phyloP scores from a whole-genome alignment of 331 rosid genomes.

The Phaseolus coccineus region DNA sequence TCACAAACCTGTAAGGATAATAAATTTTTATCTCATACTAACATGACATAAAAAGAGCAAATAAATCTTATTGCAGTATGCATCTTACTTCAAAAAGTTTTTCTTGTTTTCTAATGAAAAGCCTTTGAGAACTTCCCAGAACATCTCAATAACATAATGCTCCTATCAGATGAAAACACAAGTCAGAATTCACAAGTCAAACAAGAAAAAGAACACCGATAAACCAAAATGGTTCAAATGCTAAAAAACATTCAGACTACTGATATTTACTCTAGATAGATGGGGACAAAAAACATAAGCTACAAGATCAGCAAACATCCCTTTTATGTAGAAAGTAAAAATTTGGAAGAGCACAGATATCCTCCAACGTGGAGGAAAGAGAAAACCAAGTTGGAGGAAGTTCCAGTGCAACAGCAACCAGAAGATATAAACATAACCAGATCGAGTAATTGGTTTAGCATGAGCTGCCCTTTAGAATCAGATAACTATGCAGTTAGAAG shows the following conservation, averaged over 20 bases:
- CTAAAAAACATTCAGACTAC: conserved; percentile 21
- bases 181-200: conserved; percentile 36
- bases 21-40: conserved; percentile 36
- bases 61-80: conserved; percentile 14
- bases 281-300: background rate
- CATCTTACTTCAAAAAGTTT: conserved; percentile 86
- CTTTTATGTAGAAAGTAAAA: background rate
- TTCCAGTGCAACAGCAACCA: conserved; percentile 18
- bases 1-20: conserved; percentile 77
- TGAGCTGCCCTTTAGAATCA: background rate
- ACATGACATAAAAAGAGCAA: conserved; percentile 35
- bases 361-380: background rate
- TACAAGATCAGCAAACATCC: conserved; percentile 7
- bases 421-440: conserved; percentile 3
- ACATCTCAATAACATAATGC: conserved; percentile 84
- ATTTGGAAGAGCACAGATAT: background rate
- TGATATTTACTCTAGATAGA: conserved; percentile 31
- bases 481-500: background rate
- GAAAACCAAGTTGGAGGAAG: conserved; percentile 5
- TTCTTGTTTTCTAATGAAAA: conserved; percentile 87
- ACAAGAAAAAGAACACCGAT: background rate
- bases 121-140: conserved; percentile 94
- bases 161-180: conserved; percentile 59
- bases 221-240: conserved; percentile 12
- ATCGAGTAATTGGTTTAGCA: background rate